phyloP scores from a whole-genome alignment of 345 rosid species.

The Balakata baccata region DNA sequence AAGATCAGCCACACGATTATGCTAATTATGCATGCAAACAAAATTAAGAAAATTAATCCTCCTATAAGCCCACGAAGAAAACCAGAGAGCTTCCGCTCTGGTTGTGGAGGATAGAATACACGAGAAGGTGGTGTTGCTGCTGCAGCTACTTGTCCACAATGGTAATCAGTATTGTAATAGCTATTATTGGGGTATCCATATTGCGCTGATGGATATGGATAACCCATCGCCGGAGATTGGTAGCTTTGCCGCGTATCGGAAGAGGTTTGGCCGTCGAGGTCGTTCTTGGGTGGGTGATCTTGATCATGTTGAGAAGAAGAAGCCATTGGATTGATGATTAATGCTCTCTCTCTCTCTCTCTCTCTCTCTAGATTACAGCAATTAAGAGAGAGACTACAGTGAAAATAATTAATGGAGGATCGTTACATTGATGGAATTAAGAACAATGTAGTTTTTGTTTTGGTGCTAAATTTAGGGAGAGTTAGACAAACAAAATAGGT shows the following conservation, averaged over 20 bases:
- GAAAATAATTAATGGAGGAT: not conserved
- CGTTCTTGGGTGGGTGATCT: not conserved
- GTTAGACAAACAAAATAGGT: not conserved
- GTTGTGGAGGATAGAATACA: slow-evolving; percentile 15
- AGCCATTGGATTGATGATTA: slow-evolving; percentile 18
- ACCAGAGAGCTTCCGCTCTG: slow-evolving; percentile 17
- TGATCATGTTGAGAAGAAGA: slow-evolving; percentile 17
- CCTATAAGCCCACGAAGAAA: slow-evolving; percentile 39
- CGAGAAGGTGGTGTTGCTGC: no score
- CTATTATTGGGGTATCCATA: slow-evolving; percentile 32
- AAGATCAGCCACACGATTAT: slow-evolving; percentile 56
- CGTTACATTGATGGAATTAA: not conserved
- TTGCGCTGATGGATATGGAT: slow-evolving; percentile 26
- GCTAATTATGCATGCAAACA: slow-evolving; percentile 30
- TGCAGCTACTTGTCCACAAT: not conserved
- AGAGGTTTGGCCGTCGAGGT: slow-evolving; percentile 6
- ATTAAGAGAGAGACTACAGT: not conserved
- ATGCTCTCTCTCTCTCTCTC: slow-evolving; percentile 8
- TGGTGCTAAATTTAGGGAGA: slow-evolving; percentile 2
- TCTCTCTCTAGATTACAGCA: not conserved
- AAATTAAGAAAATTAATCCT: slow-evolving; percentile 33
- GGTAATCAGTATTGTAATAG: slow-evolving; percentile 33
- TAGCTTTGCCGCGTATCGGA: not conserved
- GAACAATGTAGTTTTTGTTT: not conserved
- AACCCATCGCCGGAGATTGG: slow-evolving; percentile 10